These are phyloP conservation scores for Pisolithus tinctorius DNA, from an alignment of 768 basidiomycete genomes.

Conservation along the genomic window DNA sequence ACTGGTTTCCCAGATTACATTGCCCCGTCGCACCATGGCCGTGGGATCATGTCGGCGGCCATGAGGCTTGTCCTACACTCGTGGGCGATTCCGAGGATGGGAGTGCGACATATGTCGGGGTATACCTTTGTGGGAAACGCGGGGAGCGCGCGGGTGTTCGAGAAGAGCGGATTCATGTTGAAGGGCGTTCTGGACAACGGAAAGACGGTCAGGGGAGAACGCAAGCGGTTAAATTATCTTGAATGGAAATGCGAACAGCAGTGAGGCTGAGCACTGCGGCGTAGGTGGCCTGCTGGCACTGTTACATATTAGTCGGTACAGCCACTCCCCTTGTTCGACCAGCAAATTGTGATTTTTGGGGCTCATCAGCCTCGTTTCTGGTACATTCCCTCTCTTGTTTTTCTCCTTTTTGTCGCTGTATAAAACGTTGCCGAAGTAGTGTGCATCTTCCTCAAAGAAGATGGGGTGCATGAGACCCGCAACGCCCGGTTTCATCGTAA, in stretches of 20 bases:
- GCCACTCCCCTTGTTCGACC: too few species aligned
- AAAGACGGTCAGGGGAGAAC: conserved; percentile 32
- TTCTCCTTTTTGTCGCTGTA: not conserved
- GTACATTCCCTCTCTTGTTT: not conserved
- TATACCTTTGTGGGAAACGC: conserved; percentile 46
- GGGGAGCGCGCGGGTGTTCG: conserved; percentile 58
- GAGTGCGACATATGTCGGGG: conserved; percentile 38
- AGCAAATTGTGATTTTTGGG: too few species aligned
- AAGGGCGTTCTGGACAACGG: conserved; percentile 33
- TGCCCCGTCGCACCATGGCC: conserved; percentile 52
- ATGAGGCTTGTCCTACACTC: conserved; percentile 44
- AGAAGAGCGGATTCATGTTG: conserved; percentile 55
- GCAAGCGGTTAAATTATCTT: conserved; percentile 29
- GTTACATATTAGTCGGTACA: too few species aligned
- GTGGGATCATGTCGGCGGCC: conserved; percentile 69
- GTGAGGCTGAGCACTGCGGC: not conserved
- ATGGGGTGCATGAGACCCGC: conserved; percentile 76
- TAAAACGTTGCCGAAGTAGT: too few species aligned
- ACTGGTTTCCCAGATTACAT: conserved; percentile 44
- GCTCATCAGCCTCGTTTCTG: not conserved
- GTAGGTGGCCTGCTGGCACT: too few species aligned
- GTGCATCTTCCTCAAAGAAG: not conserved
- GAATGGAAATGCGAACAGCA: conserved; percentile 20
- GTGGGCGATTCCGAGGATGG: conserved; percentile 67
- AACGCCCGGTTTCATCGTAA: conserved; percentile 84